Evolutionary conservation across 208 protist genomes (phyloP).

Genomic region (Leishmania mexicana): DNA sequence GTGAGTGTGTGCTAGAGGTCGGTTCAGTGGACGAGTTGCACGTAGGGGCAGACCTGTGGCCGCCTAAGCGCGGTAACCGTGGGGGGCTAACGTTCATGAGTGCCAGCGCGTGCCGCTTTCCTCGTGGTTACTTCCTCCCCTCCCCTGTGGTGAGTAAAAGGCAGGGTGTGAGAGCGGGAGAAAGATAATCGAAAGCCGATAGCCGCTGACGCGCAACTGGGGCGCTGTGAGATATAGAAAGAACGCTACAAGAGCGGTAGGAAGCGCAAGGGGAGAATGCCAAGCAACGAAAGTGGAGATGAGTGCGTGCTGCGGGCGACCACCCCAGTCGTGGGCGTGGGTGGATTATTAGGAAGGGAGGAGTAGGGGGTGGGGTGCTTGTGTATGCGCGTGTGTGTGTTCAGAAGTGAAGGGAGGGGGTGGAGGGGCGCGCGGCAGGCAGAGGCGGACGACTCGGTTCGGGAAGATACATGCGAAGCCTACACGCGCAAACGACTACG

Average conservation of each 20-base stretch:
- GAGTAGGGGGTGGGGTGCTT: not conserved
- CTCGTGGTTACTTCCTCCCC: not conserved
- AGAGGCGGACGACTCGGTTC: not conserved
- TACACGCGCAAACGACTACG: not conserved
- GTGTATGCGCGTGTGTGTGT: not conserved
- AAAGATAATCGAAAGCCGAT: not conserved
- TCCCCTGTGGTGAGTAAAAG: not conserved
- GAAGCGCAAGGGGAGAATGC: not conserved
- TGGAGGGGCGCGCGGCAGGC: not conserved
- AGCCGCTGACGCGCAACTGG: not conserved
- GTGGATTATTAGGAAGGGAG: not conserved
- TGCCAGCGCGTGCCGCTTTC: not conserved
- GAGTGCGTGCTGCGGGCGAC: not conserved
- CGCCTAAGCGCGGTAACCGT: slow-evolving; percentile 22
- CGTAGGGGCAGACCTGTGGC: slow-evolving; percentile 9
- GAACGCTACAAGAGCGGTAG: not conserved
- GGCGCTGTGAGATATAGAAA: not conserved
- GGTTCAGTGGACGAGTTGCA: not conserved
- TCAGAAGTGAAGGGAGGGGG: not conserved
- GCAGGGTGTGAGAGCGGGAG: too few species aligned
- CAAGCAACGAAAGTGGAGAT: not conserved
- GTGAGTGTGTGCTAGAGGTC: not conserved
- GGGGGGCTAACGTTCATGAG: slow-evolving; percentile 21
- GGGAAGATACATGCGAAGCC: not conserved
- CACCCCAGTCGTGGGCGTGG: not conserved